Percentiles rank a stretch among this genome's conserved stretches.
These are phyloP conservation scores for Obba rivulosa DNA, from an alignment of 768 basidiomycete genomes.

Conservation along the genomic window DNA sequence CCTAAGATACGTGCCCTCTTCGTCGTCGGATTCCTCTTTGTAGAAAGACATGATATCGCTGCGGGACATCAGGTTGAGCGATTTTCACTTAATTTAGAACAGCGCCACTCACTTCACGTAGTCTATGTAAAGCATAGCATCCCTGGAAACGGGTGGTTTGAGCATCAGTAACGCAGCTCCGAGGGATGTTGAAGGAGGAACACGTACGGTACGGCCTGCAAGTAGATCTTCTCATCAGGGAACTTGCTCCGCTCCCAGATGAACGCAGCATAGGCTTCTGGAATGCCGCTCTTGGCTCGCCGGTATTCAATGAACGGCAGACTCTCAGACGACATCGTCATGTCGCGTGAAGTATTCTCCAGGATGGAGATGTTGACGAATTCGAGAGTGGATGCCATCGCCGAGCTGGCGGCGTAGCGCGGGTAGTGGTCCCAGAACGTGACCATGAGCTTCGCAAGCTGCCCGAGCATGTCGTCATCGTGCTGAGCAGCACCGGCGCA, in stretches of 20 bases:
- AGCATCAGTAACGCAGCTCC: not conserved
- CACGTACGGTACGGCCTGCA: conserved; percentile 34
- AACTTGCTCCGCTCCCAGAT: conserved; percentile 29
- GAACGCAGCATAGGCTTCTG: conserved; percentile 31
- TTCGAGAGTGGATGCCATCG: not conserved
- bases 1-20: conserved; percentile 12
- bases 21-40: conserved; percentile 13
- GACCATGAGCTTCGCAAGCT: not conserved
- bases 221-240: conserved; percentile 26
- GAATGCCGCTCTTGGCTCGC: conserved; percentile 25
- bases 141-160: not conserved
- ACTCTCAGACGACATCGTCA: conserved; percentile 21
- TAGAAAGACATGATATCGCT: conserved; percentile 13
- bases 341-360: conserved; percentile 18
- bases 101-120: conserved; percentile 30
- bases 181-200: not conserved
- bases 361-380: conserved; percentile 2
- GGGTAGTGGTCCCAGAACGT: conserved; percentile 1
- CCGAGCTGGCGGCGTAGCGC: not conserved
- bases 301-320: conserved; percentile 23
- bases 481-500: not conserved
- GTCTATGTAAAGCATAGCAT: conserved; percentile 9
- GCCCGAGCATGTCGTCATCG: not conserved
- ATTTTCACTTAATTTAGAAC: no score
- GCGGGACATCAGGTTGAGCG: no score